Base-by-base conservation (phyloP, 768 basidiomycete species). In the Naganishia vishniacii region DNA sequence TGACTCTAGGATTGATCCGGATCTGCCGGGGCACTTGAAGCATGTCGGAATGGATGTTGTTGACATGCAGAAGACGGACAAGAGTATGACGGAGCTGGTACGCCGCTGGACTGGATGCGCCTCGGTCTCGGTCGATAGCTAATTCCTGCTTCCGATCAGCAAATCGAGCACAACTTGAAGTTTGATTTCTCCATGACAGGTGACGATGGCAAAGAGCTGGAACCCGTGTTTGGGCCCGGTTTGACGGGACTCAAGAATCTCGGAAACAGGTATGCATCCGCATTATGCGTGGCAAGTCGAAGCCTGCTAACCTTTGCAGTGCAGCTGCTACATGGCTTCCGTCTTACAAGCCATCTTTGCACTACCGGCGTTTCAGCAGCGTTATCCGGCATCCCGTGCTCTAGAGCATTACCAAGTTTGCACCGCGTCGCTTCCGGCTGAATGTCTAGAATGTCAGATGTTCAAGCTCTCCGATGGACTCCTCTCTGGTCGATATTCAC, bases 251-350 rank as follows among this genome's bases (percentile, higher is more conserved):
- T 98, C 0, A 80, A 85, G 25, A 98, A 99, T 75, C 83, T 99
- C 1, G 95, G 94, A 0, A 98, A 98, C 77, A 91, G 88, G 85
- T 84, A 40, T 34, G 79, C 46, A 20, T 37, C 46, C 15, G 25
- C n/a, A n/a, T n/a, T n/a, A n/a, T n/a, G n/a, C n/a, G n/a, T n/a
- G n/a, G n/a, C n/a, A n/a, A n/a, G n/a, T n/a, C n/a, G n/a, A n/a
- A n/a, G 34, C n/a, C 29, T 46, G 40, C 42, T 25, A 4, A 6
- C 4, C 25, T 12, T 5, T 25, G 18, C 13, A 6, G n/a, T 44
- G 18, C 66, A 91, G 92, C 74, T 99, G 94, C 77, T 99, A 99
- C 80, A 94, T 99, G 86, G 90, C 93, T 0, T 95, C 92, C 0
- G 86, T 91, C 12, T 77, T 98, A 0, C 94, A 98, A 78, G 83